These are phyloP conservation scores for Hydnum rufescens DNA, from an alignment of 768 basidiomycete genomes.

Conservation along the genomic window DNA sequence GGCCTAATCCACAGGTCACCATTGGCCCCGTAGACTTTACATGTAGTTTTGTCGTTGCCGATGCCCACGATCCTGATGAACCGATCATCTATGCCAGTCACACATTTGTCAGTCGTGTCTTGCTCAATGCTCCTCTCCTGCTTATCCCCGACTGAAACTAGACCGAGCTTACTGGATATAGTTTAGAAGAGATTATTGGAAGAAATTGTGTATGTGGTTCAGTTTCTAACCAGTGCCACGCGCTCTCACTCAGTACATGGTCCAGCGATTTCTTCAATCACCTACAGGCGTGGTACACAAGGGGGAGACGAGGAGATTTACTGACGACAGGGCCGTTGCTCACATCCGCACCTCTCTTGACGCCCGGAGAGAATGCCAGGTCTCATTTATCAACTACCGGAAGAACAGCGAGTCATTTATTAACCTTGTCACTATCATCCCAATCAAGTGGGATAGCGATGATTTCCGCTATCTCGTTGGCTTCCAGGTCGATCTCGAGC, in stretches of 20 bases:
- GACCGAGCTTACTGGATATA: constrained; percentile 46
- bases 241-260: constrained; percentile 4
- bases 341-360: constrained; percentile 40
- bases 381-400: constrained; percentile 68
- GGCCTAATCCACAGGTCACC: constrained; percentile 51
- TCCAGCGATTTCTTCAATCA: constrained; percentile 53
- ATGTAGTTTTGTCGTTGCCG: constrained; percentile 82
- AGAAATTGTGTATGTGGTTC: constrained; percentile 48
- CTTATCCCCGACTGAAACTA: neutral
- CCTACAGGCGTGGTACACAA: constrained; percentile 38
- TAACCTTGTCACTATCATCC: constrained; percentile 84
- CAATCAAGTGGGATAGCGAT: constrained; percentile 51
- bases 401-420: constrained; percentile 73
- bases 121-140: neutral
- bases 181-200: constrained; percentile 58
- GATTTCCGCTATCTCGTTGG: constrained; percentile 79
- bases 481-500: constrained; percentile 84
- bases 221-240: neutral
- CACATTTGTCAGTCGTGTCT: constrained; percentile 35
- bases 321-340: constrained; percentile 44
- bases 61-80: constrained; percentile 57
- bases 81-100: constrained; percentile 88
- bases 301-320: constrained; percentile 36
- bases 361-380: constrained; percentile 76
- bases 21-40: constrained; percentile 86